phyloP scores from a whole-genome alignment of 306 rosid species.

The Cucurbita moschata region DNA sequence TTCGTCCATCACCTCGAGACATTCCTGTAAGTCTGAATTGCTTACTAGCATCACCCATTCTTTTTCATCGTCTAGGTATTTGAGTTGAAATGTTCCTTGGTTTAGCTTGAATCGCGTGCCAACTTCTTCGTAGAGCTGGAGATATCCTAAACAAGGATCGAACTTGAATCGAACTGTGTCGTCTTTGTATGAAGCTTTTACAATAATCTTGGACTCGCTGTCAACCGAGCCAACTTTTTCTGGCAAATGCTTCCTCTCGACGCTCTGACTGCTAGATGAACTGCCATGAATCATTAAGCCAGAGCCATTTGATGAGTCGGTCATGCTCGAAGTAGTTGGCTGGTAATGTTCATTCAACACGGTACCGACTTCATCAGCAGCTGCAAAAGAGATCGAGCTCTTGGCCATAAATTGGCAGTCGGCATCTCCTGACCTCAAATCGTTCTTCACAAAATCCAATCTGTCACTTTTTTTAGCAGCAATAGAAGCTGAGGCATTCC shows the following conservation, averaged over 20 bases:
- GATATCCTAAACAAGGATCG: constrained; percentile 37
- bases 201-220: constrained; percentile 32
- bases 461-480: constrained; percentile 11
- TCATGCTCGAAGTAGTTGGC: constrained; percentile 38
- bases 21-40: constrained; percentile 61
- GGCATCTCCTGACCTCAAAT: constrained; percentile 18
- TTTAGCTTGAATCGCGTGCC: constrained; percentile 54
- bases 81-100: constrained; percentile 57
- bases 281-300: constrained; percentile 29
- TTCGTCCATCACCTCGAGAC: constrained; percentile 57
- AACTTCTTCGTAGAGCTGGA: constrained; percentile 58
- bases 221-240: constrained; percentile 22
- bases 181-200: constrained; percentile 60
- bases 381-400: constrained; percentile 31
- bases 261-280: constrained; percentile 36
- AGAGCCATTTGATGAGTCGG: constrained; percentile 42
- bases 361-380: constrained; percentile 21
- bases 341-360: constrained; percentile 30
- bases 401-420: constrained; percentile 17
- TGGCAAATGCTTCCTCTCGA: constrained; percentile 25
- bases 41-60: constrained; percentile 79
- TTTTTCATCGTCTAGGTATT: constrained; percentile 68
- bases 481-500: constrained; percentile 18
- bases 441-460: constrained; percentile 9
- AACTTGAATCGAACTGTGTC: constrained; percentile 71